Conservation (phyloP, 2,329 filamentous ascomycete species). For the Scedosporium minutisporum region DNA sequence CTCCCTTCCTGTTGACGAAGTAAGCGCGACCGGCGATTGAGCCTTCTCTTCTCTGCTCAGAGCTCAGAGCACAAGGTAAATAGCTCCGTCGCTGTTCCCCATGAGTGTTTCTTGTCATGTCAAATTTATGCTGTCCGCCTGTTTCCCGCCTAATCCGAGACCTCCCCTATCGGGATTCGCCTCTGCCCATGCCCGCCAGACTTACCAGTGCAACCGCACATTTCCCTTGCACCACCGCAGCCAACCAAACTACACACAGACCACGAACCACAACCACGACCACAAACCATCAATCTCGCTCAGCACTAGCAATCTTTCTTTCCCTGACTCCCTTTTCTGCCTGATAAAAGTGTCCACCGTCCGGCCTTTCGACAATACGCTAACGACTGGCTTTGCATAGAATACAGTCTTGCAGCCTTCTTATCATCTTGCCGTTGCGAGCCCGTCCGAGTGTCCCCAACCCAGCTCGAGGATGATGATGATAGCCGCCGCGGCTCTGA, state of each 20-base stretch:
- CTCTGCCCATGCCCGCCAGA: neutral
- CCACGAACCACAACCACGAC: neutral
- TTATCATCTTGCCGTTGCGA: too few species aligned
- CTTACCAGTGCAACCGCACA: neutral
- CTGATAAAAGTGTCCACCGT: neutral
- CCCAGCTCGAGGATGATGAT: neutral
- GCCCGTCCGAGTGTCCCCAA: too few species aligned
- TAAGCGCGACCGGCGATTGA: neutral
- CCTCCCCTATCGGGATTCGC: neutral
- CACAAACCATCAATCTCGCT: neutral
- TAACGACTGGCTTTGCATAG: too few species aligned
- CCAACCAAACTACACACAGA: conserved; percentile 1
- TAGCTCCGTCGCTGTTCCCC: neutral
- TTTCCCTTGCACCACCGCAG: neutral
- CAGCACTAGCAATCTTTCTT: neutral
- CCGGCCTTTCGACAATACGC: too few species aligned
- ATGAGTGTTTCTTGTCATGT: neutral
- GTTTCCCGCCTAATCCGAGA: neutral
- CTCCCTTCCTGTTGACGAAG: too few species aligned
- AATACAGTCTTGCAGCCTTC: neutral
- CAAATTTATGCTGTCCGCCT: neutral
- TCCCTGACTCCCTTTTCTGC: neutral
- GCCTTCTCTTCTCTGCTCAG: neutral
- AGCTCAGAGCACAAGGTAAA: neutral
- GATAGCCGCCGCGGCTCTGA: neutral